Evolutionary conservation across 371 early-diverging fungal genomes (phyloP), one percentile per base, ranked within the genome.

Genomic region (Apophysomyces elegans): DNA sequence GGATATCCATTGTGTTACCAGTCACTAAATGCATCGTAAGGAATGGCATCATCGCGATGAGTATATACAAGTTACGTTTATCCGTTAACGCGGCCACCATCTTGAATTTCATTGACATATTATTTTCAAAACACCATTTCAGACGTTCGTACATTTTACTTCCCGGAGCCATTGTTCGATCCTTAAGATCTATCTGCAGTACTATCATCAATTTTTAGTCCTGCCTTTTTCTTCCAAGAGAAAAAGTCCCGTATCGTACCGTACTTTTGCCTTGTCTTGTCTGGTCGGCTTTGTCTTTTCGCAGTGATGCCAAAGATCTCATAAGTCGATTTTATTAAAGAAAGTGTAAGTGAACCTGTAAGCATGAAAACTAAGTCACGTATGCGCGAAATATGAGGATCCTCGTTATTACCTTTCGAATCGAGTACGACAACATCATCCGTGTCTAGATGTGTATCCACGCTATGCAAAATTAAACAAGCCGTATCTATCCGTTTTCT

Each of bases 61-160:
- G 1, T n/a, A 11, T 13, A 38, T 18, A 37, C 38, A 14, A 21
- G 61, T 46, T 43, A 74, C 84, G 71, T 21, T 46, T 57, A 46
- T 84, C 79, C 6, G 77, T 65, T 13, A 68, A 76, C 37, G 78
- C 71, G 37, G 83, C 75, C 18, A 83, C 67, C 68, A 86, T 74
- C 7, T 77, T 75, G 60, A 86, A 80, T 1, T 64, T 45, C 0
- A 63, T 41, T 7, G 65, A 57, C 36, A 88, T 67, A 7, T 85
- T 84, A 58, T 83, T 80, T 50, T 85, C 81, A 61, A 88, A 74
- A 56, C 86, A 86, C 84, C 83, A 85, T 63, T 81, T 76, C 41
- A 85, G 68, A 61, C 87, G 67, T 14, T 87, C 77, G 58, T 77
- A 84, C 6, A 64, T 67, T 32, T 84, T 84, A 41, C 78, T 83